These are phyloP conservation scores for Schizophyllum amplum DNA, from an alignment of 1,284 basidiomycete genomes.

Conservation along the genomic window DNA sequence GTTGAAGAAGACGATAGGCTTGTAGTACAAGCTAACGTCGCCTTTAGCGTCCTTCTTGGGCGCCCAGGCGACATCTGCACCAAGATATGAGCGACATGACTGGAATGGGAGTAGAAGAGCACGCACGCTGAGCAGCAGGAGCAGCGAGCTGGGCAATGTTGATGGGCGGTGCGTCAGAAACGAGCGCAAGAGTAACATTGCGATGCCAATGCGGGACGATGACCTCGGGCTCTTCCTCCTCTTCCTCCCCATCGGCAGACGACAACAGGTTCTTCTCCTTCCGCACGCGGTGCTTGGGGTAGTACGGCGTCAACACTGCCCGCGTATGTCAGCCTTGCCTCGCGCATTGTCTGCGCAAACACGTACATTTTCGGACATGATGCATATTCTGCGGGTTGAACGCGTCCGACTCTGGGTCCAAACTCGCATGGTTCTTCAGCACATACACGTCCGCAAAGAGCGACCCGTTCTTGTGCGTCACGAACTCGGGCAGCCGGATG, in stretches of 20 bases:
- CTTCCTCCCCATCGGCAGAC: conserved; percentile 33
- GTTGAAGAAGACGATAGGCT: conserved; percentile 87
- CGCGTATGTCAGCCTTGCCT: conserved; percentile 4
- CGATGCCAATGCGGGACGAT: conserved; percentile 81
- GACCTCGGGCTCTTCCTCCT: conserved; percentile 44
- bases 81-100: conserved; percentile 5
- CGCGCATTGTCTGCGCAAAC: not conserved
- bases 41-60: conserved; percentile 54
- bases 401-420: conserved; percentile 47
- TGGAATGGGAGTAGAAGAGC: conserved; percentile 1
- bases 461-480: conserved; percentile 55
- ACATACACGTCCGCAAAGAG: conserved; percentile 86
- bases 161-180: conserved; percentile 61
- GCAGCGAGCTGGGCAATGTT: conserved; percentile 56
- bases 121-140: conserved; percentile 25
- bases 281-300: conserved; percentile 63
- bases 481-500: conserved; percentile 67
- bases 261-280: conserved; percentile 81
- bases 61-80: conserved; percentile 52
- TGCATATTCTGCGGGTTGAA: conserved; percentile 59
- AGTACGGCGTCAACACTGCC: conserved; percentile 78
- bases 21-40: conserved; percentile 56
- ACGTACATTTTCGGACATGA: conserved; percentile 73
- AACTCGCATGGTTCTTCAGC: conserved; percentile 55
- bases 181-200: conserved; percentile 84